Evolutionary conservation across 352 stramenopile species (phyloP).

Genomic region (Phytophthora kernoviae): DNA sequence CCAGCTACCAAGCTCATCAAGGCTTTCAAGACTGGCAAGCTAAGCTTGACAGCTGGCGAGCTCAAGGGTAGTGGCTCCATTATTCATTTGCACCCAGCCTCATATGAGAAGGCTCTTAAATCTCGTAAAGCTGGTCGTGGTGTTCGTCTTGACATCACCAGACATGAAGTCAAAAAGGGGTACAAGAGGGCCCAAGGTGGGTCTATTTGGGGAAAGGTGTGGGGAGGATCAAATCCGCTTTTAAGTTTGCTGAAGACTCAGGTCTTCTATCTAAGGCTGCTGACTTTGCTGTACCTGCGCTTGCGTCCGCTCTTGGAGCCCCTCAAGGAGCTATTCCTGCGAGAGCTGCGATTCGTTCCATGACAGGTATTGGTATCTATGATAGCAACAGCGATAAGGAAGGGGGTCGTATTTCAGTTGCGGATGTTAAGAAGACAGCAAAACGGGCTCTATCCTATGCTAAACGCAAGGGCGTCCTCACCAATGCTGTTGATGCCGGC

Average conservation of each 20-base stretch:
- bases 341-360: background rate
- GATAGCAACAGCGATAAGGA: background rate
- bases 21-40: too few species aligned
- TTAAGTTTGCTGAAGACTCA: constrained; percentile 18
- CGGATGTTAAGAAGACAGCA: constrained; percentile 8
- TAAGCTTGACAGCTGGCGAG: too few species aligned
- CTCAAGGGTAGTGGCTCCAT: too few species aligned
- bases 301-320: background rate
- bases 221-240: constrained; percentile 23
- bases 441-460: constrained; percentile 3
- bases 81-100: too few species aligned
- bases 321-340: background rate
- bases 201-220: constrained; percentile 16
- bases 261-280: background rate
- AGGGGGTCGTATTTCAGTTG: background rate
- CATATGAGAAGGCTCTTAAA: too few species aligned
- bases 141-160: too few species aligned
- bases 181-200: too few species aligned
- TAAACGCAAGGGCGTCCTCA: background rate
- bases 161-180: too few species aligned
- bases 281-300: background rate
- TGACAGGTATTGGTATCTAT: background rate
- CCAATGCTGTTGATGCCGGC: background rate
- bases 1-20: too few species aligned
- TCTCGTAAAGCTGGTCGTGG: too few species aligned